A percentile compares a stretch with the other conserved stretches of the same genome.
Conservation (phyloP, 345 rosid species). For the Sonneratia alba region DNA sequence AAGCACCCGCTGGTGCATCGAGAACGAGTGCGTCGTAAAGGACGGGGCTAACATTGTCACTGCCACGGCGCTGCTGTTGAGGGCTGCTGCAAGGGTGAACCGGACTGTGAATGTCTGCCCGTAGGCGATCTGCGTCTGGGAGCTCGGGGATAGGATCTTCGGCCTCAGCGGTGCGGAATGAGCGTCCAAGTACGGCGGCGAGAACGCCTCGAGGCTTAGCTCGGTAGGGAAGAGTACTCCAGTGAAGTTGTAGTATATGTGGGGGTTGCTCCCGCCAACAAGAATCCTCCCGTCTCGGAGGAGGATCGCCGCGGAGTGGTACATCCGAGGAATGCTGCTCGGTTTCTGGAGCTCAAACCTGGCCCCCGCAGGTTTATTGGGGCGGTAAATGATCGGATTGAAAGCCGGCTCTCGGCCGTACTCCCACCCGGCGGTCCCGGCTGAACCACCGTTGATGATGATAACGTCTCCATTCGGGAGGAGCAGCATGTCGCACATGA, state of each 20-base stretch:
- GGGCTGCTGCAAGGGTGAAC: slow-evolving; percentile 2
- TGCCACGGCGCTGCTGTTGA: not conserved
- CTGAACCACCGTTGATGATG: slow-evolving; percentile 45
- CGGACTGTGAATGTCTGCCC: slow-evolving; percentile 10
- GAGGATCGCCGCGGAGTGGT: slow-evolving; percentile 49
- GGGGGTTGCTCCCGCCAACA: slow-evolving; percentile 62
- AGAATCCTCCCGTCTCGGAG: slow-evolving; percentile 62
- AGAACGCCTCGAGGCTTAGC: slow-evolving; percentile 47
- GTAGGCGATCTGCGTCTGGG: slow-evolving; percentile 16
- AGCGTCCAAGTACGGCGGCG: slow-evolving; percentile 40
- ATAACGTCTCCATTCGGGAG: slow-evolving; percentile 54
- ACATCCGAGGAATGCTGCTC: slow-evolving; percentile 43
- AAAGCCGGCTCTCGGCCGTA: slow-evolving; percentile 36
- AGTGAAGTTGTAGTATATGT: slow-evolving; percentile 40
- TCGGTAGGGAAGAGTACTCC: slow-evolving; percentile 53
- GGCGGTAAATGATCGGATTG: slow-evolving; percentile 28
- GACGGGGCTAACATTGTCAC: slow-evolving; percentile 25
- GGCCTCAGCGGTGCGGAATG: slow-evolving; percentile 29
- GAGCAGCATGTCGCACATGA: slow-evolving; percentile 59
- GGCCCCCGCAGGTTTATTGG: slow-evolving; percentile 27
- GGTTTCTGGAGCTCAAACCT: slow-evolving; percentile 36
- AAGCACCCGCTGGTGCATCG: slow-evolving; percentile 38
- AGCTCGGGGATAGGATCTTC: slow-evolving; percentile 19
- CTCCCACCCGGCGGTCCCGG: slow-evolving; percentile 48
- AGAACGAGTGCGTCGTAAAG: slow-evolving; percentile 40